Percentiles rank a stretch among this genome's conserved stretches.
Evolutionary conservation across 306 rosid genomes (phyloP).

Genomic region (Quercus alba): DNA sequence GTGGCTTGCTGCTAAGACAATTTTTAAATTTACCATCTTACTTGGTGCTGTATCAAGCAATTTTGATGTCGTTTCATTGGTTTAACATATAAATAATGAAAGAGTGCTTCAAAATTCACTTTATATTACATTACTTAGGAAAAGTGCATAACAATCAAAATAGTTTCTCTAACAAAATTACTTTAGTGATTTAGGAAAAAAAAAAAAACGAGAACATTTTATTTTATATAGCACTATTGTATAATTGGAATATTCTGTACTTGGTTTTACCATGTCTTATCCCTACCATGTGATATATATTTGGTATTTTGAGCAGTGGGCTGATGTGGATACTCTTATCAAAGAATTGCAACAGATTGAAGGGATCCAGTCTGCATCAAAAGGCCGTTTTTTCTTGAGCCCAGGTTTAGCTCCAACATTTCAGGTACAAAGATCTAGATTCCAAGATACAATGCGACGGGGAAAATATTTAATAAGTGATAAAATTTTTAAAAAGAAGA

Average conservation of each 20-base stretch:
- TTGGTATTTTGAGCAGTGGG: constrained; percentile 60
- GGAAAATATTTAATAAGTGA: background rate
- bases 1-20: too few species aligned
- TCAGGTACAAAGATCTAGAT: constrained; percentile 50
- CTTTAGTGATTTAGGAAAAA: background rate
- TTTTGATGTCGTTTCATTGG: too few species aligned
- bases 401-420: constrained; percentile 97
- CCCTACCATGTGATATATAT: background rate
- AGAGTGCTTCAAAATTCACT: background rate
- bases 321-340: constrained; percentile 73
- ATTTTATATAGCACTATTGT: background rate
- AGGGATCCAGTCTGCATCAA: constrained; percentile 71
- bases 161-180: background rate
- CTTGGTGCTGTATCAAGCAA: too few species aligned
- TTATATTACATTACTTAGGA: background rate
- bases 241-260: background rate
- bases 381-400: constrained; percentile 87
- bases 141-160: background rate
- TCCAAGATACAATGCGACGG: background rate
- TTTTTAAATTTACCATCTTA: too few species aligned
- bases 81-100: background rate
- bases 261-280: background rate
- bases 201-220: too few species aligned
- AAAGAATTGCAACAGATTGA: constrained; percentile 73
- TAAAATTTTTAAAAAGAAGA: background rate